phyloP scores from a whole-genome alignment of 2,329 filamentous ascomycete genomes.

The Rugonectria rugulosa region DNA sequence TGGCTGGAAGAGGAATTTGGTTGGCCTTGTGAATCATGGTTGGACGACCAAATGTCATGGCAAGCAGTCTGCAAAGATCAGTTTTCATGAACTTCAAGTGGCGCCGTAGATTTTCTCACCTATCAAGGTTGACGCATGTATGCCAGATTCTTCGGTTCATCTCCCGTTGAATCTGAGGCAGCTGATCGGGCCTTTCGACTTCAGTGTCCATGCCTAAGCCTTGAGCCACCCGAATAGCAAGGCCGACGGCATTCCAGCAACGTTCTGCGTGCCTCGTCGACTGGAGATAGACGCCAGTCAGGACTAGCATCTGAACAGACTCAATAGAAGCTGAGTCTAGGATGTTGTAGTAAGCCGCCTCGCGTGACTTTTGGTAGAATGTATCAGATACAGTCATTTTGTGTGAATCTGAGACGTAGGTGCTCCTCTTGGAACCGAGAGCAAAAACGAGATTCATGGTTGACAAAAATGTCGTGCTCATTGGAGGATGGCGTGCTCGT shows the following conservation, averaged over 20 bases:
- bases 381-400: not conserved
- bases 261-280: constrained; percentile 11
- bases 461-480: constrained; percentile 1
- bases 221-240: constrained; percentile 17
- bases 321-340: constrained; percentile 13
- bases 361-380: constrained; percentile 17
- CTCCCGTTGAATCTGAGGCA: constrained; percentile 13
- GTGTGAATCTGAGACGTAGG: not conserved
- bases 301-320: constrained; percentile 5
- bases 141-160: constrained; percentile 21
- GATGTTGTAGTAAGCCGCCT: not conserved
- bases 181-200: not conserved
- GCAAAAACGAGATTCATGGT: constrained; percentile 19
- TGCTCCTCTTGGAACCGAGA: constrained; percentile 14
- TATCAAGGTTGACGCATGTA: constrained; percentile 17
- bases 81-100: not conserved
- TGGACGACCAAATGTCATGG: constrained; percentile 22
- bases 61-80: constrained; percentile 1
- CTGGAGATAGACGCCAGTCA: constrained; percentile 20
- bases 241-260: constrained; percentile 18
- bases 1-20: constrained; percentile 4
- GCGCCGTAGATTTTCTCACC: not conserved
- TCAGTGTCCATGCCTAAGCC: constrained; percentile 13
- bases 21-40: constrained; percentile 13
- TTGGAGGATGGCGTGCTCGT: not conserved